Percentiles rank a stretch among this genome's conserved stretches.
Conservation (phyloP, 805 yeast genomes). For the Candida michaelii region DNA sequence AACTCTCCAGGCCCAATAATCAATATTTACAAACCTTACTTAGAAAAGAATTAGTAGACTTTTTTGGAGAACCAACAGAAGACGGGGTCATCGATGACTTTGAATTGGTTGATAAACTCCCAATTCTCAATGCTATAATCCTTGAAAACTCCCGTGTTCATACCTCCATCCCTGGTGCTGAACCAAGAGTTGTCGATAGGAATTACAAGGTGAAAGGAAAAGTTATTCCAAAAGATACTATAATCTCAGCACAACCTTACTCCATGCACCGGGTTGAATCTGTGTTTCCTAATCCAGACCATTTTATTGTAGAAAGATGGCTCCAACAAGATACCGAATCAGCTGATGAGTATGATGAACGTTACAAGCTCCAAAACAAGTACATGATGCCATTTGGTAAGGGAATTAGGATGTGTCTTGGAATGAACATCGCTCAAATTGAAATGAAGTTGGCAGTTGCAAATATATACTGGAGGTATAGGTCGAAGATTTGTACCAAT, state of each 20-base stretch:
- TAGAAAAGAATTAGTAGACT: slow-evolving; percentile 42
- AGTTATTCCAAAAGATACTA: slow-evolving; percentile 51
- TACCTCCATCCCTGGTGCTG: slow-evolving; percentile 73
- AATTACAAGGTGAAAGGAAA: slow-evolving; percentile 21
- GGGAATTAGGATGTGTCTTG: slow-evolving; percentile 74
- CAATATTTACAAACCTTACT: slow-evolving; percentile 46
- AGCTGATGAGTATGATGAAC: slow-evolving; percentile 24
- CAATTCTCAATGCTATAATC: slow-evolving; percentile 59
- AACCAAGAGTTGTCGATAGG: slow-evolving; percentile 52
- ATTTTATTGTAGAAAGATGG: slow-evolving; percentile 67
- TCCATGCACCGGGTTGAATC: slow-evolving; percentile 53
- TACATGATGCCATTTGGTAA: slow-evolving; percentile 70
- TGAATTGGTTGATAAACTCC: slow-evolving; percentile 51
- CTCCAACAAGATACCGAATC: slow-evolving; percentile 37
- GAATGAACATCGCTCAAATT: slow-evolving; percentile 63
- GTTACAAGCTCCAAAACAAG: slow-evolving; percentile 48
- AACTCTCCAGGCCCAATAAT: slow-evolving; percentile 53
- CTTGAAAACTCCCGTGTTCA: slow-evolving; percentile 62
- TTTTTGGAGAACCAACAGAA: slow-evolving; percentile 31
- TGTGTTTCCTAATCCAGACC: slow-evolving; percentile 52
- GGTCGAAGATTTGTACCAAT: slow-evolving; percentile 36
- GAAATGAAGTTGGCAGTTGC: slow-evolving; percentile 63
- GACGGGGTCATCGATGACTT: slow-evolving; percentile 26
- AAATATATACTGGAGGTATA: slow-evolving; percentile 51
- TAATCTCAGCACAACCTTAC: slow-evolving; percentile 65